phyloP scores from a whole-genome alignment of 176 grass and related monocot species.

The Bromus sterilis region DNA sequence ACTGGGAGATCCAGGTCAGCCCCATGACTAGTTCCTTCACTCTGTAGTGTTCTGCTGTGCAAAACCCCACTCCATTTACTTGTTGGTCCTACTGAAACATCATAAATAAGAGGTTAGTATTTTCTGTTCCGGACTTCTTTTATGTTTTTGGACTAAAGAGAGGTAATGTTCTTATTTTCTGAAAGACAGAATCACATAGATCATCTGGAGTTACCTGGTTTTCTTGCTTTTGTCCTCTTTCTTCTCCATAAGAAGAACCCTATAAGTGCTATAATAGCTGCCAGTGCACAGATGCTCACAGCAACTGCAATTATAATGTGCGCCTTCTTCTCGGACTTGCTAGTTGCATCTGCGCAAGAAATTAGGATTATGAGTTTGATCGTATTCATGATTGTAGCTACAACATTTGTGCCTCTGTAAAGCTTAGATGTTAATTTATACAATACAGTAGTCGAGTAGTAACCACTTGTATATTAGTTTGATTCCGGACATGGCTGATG shows the following conservation, averaged over 20 bases:
- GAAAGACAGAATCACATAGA: not conserved
- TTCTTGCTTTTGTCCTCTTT: conserved; percentile 28
- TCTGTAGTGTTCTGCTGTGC: conserved; percentile 10
- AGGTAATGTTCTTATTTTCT: not conserved
- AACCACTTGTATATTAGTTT: no score
- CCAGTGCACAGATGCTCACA: conserved; percentile 21
- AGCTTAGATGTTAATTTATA: not conserved
- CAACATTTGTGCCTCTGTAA: not conserved
- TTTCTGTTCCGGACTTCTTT: not conserved
- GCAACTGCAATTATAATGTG: conserved; percentile 1
- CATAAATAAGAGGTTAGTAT: not conserved
- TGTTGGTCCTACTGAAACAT: conserved; percentile 12
- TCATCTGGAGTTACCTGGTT: conserved; percentile 24
- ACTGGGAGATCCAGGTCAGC: conserved; percentile 42
- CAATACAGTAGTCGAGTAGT: no score
- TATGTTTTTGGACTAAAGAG: not conserved
- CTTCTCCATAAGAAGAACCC: conserved; percentile 36
- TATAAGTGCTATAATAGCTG: conserved; percentile 14
- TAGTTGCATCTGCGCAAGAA: conserved; percentile 22
- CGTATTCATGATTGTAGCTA: not conserved
- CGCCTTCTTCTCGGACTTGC: conserved; percentile 31
- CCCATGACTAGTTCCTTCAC: conserved; percentile 26
- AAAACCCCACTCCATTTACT: conserved; percentile 15
- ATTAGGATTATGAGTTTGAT: not conserved
- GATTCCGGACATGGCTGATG: not conserved